Conservation (phyloP, 768 basidiomycete genomes). For the Macrolepiota albuminosa region DNA sequence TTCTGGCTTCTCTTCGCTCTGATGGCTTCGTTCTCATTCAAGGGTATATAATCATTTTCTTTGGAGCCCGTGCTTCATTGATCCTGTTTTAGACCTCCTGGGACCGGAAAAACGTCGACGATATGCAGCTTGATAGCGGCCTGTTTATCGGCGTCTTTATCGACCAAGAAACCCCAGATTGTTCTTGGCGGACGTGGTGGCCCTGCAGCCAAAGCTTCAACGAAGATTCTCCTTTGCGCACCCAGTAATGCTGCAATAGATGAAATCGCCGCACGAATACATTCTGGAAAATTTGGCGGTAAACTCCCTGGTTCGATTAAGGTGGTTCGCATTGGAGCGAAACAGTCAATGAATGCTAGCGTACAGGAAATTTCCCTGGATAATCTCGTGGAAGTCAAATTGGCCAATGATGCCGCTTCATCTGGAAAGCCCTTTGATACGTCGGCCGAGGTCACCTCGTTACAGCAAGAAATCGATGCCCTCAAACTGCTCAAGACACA, state of each 20-base stretch:
- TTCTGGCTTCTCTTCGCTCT: slow-evolving; percentile 64
- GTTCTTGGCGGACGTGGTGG: slow-evolving; percentile 46
- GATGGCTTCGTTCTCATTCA: slow-evolving; percentile 90
- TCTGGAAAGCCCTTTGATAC: slow-evolving; percentile 38
- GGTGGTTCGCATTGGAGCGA: slow-evolving; percentile 87
- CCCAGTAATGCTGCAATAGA: slow-evolving; percentile 99
- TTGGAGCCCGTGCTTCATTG: not conserved
- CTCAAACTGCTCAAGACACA: slow-evolving; percentile 55
- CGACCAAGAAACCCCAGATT: slow-evolving; percentile 53
- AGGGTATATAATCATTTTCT: slow-evolving; percentile 53
- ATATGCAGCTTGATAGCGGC: slow-evolving; percentile 92
- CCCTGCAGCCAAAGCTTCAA: slow-evolving; percentile 35
- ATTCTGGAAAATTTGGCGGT: slow-evolving; percentile 64
- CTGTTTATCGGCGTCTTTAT: slow-evolving; percentile 43
- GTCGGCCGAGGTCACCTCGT: slow-evolving; percentile 48
- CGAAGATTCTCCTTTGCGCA: slow-evolving; percentile 85
- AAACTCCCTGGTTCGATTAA: slow-evolving; percentile 57
- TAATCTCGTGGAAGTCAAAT: slow-evolving; percentile 73
- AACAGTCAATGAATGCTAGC: slow-evolving; percentile 66
- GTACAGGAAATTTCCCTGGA: slow-evolving; percentile 88
- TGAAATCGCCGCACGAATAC: slow-evolving; percentile 86
- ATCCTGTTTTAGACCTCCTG: slow-evolving; percentile 67
- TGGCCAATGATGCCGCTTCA: slow-evolving; percentile 39
- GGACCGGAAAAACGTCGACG: slow-evolving; percentile 98
- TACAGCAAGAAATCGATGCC: slow-evolving; percentile 66